Conservation (phyloP, 768 basidiomycete species). For the Dacryopinax spathularia region DNA sequence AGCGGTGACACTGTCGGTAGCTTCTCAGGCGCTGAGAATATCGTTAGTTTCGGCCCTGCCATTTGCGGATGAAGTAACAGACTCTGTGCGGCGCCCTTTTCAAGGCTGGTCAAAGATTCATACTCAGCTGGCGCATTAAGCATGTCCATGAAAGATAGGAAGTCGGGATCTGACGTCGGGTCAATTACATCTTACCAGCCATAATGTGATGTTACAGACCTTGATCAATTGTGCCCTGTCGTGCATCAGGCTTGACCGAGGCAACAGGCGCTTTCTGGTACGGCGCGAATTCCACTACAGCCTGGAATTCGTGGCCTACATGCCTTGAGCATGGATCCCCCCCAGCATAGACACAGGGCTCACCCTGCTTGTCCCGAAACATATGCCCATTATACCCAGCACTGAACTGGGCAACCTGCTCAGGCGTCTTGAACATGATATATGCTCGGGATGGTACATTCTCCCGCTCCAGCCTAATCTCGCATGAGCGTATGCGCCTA, state of each 20-base stretch:
- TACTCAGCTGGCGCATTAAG: constrained; percentile 40
- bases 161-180: constrained; percentile 53
- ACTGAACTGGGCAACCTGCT: constrained; percentile 58
- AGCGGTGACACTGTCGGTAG: constrained; percentile 77
- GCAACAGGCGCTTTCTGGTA: constrained; percentile 69
- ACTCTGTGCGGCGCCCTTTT: constrained; percentile 11
- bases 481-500: not conserved
- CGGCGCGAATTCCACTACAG: constrained; percentile 87
- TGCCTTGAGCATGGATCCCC: not conserved
- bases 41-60: no score
- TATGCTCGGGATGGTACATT: constrained; percentile 80
- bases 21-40: constrained; percentile 13
- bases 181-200: not conserved
- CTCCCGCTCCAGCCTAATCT: constrained; percentile 61
- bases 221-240: constrained; percentile 80
- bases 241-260: constrained; percentile 64
- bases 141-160: constrained; percentile 62
- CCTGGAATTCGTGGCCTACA: constrained; percentile 72
- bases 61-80: not conserved
- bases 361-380: constrained; percentile 84
- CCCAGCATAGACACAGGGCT: constrained; percentile 16
- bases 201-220: constrained; percentile 32
- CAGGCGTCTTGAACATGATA: constrained; percentile 71
- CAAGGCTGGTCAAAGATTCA: constrained; percentile 47
- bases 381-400: constrained; percentile 80